A percentile compares a stretch with the other conserved stretches of the same genome.
phyloP scores from a whole-genome alignment of 164 flowering plant species.

The Stephania yunnanensis region DNA sequence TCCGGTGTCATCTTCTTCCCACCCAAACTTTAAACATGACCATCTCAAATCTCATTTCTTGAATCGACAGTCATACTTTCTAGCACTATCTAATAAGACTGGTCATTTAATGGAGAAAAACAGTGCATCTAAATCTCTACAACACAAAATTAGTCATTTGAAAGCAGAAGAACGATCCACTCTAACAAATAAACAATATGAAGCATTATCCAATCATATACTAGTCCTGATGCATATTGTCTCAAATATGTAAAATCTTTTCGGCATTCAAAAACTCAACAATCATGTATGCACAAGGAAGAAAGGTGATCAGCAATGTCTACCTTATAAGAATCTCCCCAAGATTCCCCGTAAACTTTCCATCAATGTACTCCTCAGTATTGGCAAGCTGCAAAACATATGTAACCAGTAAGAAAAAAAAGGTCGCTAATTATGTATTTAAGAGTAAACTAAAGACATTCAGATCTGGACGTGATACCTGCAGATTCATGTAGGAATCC shows the following conservation, averaged over 20 bases:
- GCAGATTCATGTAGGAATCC: conserved; percentile 72
- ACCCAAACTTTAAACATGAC: background rate
- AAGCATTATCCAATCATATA: background rate
- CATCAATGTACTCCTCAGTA: conserved; percentile 87
- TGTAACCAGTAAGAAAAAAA: background rate
- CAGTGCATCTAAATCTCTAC: too few relatives aligned
- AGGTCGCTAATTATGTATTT: background rate
- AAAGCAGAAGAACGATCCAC: background rate
- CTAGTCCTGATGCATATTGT: background rate
- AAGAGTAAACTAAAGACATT: too few relatives aligned
- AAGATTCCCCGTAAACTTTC: conserved; percentile 76
- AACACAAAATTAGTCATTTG: background rate
- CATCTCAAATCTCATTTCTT: background rate
- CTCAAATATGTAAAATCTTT: too few relatives aligned
- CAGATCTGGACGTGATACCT: conserved; percentile 24
- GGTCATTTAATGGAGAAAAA: background rate
- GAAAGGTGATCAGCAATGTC: background rate
- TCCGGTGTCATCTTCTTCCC: background rate
- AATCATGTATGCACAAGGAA: background rate
- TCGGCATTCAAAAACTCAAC: background rate
- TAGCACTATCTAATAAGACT: too few relatives aligned
- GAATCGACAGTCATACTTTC: background rate
- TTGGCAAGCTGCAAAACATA: conserved; percentile 62
- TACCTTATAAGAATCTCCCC: conserved; percentile 97
- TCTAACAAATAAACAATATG: background rate